A percentile compares a stretch with the other conserved stretches of the same genome.
Conservation (phyloP, 2,329 filamentous ascomycete genomes). For the Myriosclerotinia duriaeana region DNA sequence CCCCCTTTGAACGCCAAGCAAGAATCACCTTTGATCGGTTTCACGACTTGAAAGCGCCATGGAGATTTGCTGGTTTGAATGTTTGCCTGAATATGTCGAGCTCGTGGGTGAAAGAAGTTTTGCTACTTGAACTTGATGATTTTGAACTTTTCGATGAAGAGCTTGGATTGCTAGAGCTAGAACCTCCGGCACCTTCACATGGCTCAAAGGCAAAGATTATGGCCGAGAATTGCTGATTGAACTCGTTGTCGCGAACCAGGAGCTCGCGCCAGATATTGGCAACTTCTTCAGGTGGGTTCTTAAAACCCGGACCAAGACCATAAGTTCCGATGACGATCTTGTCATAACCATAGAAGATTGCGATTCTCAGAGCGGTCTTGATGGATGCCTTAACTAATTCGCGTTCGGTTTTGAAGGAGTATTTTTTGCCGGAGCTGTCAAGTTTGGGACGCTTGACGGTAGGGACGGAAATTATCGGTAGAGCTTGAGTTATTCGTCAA, state of each 20-base stretch:
- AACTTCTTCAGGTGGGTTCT: conserved; percentile 64
- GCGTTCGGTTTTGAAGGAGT: conserved; percentile 70
- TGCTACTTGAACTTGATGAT: conserved; percentile 17
- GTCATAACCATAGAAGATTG: conserved; percentile 57
- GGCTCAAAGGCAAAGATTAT: conserved; percentile 67
- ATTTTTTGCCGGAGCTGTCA: conserved; percentile 63
- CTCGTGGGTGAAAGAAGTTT: conserved; percentile 16
- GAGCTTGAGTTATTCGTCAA: conserved; percentile 38
- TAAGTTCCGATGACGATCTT: conserved; percentile 64
- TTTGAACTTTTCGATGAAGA: conserved; percentile 28
- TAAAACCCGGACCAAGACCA: conserved; percentile 61
- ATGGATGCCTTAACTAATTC: conserved; percentile 74
- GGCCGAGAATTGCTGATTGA: conserved; percentile 60
- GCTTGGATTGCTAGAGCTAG: conserved; percentile 30
- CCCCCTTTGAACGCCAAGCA: conserved; percentile 7
- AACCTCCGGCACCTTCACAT: conserved; percentile 46
- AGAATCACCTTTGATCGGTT: not conserved
- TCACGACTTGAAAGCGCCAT: conserved; percentile 23
- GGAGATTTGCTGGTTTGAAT: conserved; percentile 24
- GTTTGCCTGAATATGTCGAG: conserved; percentile 23
- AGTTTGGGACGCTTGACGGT: conserved; percentile 73
- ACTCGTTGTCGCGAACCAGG: conserved; percentile 60
- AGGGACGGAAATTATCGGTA: conserved; percentile 73
- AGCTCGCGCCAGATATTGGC: conserved; percentile 66
- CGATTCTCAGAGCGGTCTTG: conserved; percentile 67